These are phyloP conservation scores for Truncatella angustata DNA, from an alignment of 2,329 filamentous ascomycete genomes.

Conservation along the genomic window DNA sequence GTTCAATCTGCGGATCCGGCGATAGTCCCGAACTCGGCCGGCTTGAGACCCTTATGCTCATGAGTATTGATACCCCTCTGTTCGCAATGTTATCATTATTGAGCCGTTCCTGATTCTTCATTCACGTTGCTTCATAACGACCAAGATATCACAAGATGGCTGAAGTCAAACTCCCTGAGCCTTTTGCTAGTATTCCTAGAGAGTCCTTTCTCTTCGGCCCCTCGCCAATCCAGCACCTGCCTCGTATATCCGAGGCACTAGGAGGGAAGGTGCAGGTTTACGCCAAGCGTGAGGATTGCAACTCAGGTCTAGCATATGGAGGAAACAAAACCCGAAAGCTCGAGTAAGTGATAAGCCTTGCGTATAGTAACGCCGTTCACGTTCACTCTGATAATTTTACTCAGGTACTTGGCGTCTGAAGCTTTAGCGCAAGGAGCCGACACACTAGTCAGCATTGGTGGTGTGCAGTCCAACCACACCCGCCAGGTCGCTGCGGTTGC, in stretches of 20 bases:
- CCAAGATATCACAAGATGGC: constrained; percentile 16
- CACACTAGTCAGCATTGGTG: constrained; percentile 65
- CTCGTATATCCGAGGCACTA: constrained; percentile 61
- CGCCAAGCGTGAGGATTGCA: constrained; percentile 71
- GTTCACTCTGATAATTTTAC: not conserved
- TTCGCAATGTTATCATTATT: not conserved
- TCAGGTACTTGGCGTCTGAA: constrained; percentile 64
- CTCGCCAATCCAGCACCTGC: constrained; percentile 66
- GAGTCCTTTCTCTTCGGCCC: constrained; percentile 63
- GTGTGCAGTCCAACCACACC: constrained; percentile 70
- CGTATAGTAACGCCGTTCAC: not conserved
- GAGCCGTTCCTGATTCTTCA: not conserved
- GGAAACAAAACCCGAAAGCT: constrained; percentile 71
- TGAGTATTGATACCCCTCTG: not conserved
- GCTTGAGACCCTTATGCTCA: not conserved
- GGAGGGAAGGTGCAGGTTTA: constrained; percentile 61
- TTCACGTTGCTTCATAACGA: not conserved
- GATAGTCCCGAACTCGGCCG: constrained; percentile 4
- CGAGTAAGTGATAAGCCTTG: constrained; percentile 42
- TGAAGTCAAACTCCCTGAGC: constrained; percentile 51
- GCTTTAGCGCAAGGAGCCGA: constrained; percentile 55
- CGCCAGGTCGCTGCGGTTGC: constrained; percentile 65
- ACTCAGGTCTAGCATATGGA: constrained; percentile 64
- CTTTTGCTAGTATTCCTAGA: constrained; percentile 62
- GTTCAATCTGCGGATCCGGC: not conserved